These are phyloP conservation scores for Pseudonectria buxi DNA, from an alignment of 2,329 filamentous ascomycete species.

Conservation along the genomic window DNA sequence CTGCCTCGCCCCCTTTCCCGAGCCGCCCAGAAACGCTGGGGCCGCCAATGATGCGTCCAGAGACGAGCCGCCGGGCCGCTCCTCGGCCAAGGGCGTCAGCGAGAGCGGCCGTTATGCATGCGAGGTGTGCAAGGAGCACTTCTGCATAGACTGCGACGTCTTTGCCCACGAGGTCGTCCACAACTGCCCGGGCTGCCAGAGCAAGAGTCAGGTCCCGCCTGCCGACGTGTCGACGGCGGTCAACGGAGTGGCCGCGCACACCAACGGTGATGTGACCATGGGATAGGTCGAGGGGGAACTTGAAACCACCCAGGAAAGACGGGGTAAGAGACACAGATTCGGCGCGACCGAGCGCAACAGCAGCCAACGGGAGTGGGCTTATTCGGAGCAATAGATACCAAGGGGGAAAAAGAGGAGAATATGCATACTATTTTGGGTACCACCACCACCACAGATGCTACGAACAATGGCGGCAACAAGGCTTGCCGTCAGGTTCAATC, in stretches of 20 bases:
- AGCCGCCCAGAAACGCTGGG: slow-evolving; percentile 23
- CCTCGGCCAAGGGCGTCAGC: slow-evolving; percentile 57
- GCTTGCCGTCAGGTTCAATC: too few species aligned
- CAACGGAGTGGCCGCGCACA: slow-evolving; percentile 27
- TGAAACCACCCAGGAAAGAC: too few species aligned
- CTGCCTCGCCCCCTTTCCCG: slow-evolving; percentile 69
- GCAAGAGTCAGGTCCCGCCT: slow-evolving; percentile 27
- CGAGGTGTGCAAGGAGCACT: slow-evolving; percentile 78
- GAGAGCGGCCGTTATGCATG: slow-evolving; percentile 88
- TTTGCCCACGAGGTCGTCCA: slow-evolving; percentile 92
- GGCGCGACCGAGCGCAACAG: too few species aligned
- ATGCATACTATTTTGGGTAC: too few species aligned
- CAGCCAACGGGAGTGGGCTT: too few species aligned
- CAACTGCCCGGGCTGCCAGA: slow-evolving; percentile 88
- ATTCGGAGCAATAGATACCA: too few species aligned
- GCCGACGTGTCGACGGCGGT: slow-evolving; percentile 13
- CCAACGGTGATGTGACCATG: slow-evolving; percentile 40
- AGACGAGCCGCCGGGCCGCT: slow-evolving; percentile 14
- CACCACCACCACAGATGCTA: too few species aligned
- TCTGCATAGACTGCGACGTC: slow-evolving; percentile 96
- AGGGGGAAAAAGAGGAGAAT: too few species aligned
- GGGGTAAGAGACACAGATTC: too few species aligned
- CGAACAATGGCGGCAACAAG: too few species aligned
- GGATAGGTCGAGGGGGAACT: too few species aligned
- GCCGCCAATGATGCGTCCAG: slow-evolving; percentile 15